Evolutionary conservation across 768 basidiomycete species (phyloP).

Genomic region (Termitomyces sp.): DNA sequence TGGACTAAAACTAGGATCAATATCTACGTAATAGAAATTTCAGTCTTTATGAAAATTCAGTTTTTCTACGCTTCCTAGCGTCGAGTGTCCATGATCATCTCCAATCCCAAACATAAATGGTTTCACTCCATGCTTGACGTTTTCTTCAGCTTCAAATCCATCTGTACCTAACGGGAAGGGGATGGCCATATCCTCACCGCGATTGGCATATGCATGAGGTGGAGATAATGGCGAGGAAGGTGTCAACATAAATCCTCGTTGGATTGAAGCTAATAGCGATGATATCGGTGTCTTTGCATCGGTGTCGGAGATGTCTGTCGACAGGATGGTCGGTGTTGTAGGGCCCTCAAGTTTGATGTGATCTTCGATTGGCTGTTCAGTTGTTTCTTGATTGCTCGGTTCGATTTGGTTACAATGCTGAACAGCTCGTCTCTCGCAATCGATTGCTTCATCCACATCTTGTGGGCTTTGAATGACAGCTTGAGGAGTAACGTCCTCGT

Average conservation of each 20-base stretch:
- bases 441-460: neutral
- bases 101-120: slow-evolving; percentile 13
- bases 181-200: slow-evolving; percentile 10
- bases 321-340: slow-evolving; percentile 6
- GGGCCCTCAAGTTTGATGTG: neutral
- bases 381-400: neutral
- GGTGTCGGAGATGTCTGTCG: slow-evolving; percentile 1
- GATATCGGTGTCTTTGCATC: slow-evolving; percentile 58
- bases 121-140: slow-evolving; percentile 5
- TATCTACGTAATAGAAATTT: neutral
- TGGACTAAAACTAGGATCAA: neutral
- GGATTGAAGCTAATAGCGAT: slow-evolving; percentile 54
- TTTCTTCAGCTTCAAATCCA: slow-evolving; percentile 3
- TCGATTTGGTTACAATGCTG: neutral
- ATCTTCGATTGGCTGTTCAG: neutral
- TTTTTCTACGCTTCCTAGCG: slow-evolving; percentile 17
- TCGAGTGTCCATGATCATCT: slow-evolving; percentile 10
- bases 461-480: neutral
- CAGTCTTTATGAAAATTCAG: slow-evolving; percentile 15
- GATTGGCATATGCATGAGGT: slow-evolving; percentile 36
- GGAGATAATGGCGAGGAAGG: slow-evolving; percentile 61
- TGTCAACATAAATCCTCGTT: slow-evolving; percentile 64
- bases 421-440: neutral
- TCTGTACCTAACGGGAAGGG: slow-evolving; percentile 12
- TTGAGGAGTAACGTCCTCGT: neutral